phyloP scores from a whole-genome alignment of 1,139 yeast genomes.

The Blastobotrys ciferrii region DNA sequence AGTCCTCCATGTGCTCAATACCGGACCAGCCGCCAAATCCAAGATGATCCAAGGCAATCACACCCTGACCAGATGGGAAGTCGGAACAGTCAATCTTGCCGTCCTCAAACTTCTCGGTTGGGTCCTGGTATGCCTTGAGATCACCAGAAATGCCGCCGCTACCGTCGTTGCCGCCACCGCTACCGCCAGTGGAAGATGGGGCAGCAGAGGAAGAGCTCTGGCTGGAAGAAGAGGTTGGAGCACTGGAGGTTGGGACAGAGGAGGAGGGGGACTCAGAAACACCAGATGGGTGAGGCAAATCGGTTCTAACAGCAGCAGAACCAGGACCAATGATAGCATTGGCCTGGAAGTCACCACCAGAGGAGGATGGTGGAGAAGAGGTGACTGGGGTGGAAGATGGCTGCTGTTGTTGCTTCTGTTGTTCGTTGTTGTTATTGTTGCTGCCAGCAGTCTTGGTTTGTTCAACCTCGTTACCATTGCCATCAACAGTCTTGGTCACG shows the following conservation, averaged over 20 bases:
- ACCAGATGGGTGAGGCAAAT: slow-evolving; percentile 24
- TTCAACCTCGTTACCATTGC: slow-evolving; percentile 52
- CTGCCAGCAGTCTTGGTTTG: slow-evolving; percentile 22
- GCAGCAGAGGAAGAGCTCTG: slow-evolving; percentile 35
- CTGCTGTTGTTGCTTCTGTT: slow-evolving; percentile 14
- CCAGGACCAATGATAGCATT: slow-evolving; percentile 31
- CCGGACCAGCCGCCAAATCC: slow-evolving; percentile 93
- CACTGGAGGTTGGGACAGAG: slow-evolving; percentile 24
- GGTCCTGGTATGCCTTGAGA: slow-evolving; percentile 51
- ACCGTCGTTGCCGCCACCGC: slow-evolving; percentile 18
- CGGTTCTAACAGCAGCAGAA: slow-evolving; percentile 28
- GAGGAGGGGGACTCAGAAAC: slow-evolving; percentile 24
- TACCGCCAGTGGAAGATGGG: slow-evolving; percentile 37
- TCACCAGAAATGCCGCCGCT: slow-evolving; percentile 53
- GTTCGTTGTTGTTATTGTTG: slow-evolving; percentile 15
- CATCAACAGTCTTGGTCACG: slow-evolving; percentile 72
- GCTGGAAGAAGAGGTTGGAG: slow-evolving; percentile 24
- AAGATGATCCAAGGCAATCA: slow-evolving; percentile 75
- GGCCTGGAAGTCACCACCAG: slow-evolving; percentile 29
- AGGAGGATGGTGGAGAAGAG: slow-evolving; percentile 28
- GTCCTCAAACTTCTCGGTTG: slow-evolving; percentile 65
- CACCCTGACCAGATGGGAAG: slow-evolving; percentile 93
- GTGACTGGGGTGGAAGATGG: slow-evolving; percentile 18
- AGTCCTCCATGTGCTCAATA: slow-evolving; percentile 50
- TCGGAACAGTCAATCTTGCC: slow-evolving; percentile 72